A percentile compares a stretch with the other conserved stretches of the same genome.
Evolutionary conservation across 225 moss, liverwort and hornwort species (phyloP).

Genomic region (Marchantia paleacea): DNA sequence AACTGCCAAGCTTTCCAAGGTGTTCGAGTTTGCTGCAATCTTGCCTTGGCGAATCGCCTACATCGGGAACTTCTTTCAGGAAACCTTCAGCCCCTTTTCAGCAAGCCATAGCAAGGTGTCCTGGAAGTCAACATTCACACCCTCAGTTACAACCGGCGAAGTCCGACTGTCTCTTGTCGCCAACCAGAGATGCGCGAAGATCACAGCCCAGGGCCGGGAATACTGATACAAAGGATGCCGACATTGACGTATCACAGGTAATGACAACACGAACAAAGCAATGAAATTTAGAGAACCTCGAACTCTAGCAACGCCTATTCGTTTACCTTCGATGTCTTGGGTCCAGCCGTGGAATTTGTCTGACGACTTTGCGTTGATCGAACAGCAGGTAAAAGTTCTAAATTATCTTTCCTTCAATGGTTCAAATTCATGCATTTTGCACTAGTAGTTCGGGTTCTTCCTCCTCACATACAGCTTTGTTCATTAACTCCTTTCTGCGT

Average conservation of each 20-base stretch:
- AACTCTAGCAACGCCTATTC: not conserved
- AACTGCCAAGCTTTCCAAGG: not conserved
- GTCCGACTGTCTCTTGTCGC: too few species aligned
- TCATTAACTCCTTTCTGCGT: constrained; percentile 17
- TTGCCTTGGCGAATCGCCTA: not conserved
- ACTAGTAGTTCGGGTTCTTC: not conserved
- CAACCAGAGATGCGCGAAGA: too few species aligned
- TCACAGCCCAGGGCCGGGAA: too few species aligned
- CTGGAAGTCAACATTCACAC: not conserved
- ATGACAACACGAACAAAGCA: too few species aligned
- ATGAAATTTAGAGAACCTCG: not conserved
- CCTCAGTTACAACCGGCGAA: not conserved
- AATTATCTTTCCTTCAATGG: not conserved
- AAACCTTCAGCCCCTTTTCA: not conserved
- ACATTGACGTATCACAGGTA: too few species aligned
- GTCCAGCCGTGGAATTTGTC: not conserved
- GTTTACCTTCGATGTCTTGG: not conserved
- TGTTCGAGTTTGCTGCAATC: too few species aligned
- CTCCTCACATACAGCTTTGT: not conserved
- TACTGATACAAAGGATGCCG: too few species aligned
- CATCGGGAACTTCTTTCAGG: not conserved
- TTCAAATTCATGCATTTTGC: not conserved
- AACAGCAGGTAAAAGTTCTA: not conserved
- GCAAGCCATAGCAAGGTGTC: not conserved
- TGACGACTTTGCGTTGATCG: not conserved